Conservation (phyloP, 169 alveolate genomes). For the Cyclospora cayetanensis region DNA sequence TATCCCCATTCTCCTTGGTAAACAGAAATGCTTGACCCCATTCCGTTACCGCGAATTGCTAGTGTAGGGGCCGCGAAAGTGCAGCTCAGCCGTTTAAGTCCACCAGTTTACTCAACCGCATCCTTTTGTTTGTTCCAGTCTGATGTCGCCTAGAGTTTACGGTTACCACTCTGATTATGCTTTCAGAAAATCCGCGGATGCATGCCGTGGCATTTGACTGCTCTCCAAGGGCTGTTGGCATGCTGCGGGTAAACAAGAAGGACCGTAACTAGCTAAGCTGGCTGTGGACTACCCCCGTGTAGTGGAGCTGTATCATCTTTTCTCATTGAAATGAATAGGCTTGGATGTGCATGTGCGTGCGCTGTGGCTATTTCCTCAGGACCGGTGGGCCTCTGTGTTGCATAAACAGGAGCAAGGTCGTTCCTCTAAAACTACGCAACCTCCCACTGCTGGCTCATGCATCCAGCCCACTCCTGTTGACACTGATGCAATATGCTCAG, state of each 20-base stretch:
- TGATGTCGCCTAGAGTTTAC: too few species aligned
- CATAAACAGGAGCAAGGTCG: neutral
- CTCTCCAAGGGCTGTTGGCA: conserved; percentile 89
- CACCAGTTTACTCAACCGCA: too few species aligned
- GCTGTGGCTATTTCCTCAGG: conserved; percentile 1
- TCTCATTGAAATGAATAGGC: neutral
- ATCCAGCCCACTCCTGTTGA: neutral
- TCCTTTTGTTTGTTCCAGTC: too few species aligned
- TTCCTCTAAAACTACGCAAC: neutral
- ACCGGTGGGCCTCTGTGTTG: neutral
- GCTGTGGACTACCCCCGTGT: neutral
- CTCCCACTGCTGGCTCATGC: neutral
- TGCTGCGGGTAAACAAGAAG: conserved; percentile 61
- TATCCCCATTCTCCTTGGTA: conserved; percentile 83
- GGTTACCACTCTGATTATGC: too few species aligned
- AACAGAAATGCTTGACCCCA: neutral
- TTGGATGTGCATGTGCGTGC: neutral
- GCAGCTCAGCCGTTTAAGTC: too few species aligned
- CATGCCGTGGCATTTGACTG: conserved; percentile 91
- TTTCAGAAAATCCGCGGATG: conserved; percentile 67
- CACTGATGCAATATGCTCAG: neutral
- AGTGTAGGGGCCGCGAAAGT: too few species aligned
- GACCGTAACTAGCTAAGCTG: neutral
- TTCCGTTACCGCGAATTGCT: too few species aligned
- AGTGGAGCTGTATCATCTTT: neutral